These are phyloP conservation scores for Pythium folliculosum DNA, from an alignment of 352 stramenopile species.

Conservation along the genomic window DNA sequence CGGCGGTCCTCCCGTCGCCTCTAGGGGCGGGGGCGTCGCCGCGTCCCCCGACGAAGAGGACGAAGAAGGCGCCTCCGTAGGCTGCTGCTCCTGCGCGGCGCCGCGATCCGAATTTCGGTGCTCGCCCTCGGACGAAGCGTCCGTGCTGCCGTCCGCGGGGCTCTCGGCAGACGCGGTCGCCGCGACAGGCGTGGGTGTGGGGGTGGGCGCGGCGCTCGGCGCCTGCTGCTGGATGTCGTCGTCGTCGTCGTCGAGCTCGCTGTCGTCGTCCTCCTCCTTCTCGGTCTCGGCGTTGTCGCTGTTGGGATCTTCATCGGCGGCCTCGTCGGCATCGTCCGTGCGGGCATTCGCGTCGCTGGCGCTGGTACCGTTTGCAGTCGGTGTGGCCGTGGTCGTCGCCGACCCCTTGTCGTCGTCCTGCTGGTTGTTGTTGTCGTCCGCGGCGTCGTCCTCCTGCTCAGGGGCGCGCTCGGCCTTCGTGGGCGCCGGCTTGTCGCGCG, in stretches of 20 bases:
- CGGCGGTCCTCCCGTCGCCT: background rate
- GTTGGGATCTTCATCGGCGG: constrained; percentile 1
- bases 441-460: background rate
- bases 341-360: background rate
- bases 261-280: constrained; percentile 23
- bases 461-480: background rate
- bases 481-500: background rate
- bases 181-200: background rate
- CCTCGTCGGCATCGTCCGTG: background rate
- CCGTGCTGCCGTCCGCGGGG: background rate
- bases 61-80: background rate
- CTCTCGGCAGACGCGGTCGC: background rate
- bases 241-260: constrained; percentile 13
- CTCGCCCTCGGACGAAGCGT: background rate
- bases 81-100: background rate
- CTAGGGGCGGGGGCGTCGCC: background rate
- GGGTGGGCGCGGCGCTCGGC: background rate
- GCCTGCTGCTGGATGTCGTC: constrained; percentile 4
- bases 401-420: constrained; percentile 2
- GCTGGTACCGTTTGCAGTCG: background rate
- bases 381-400: background rate
- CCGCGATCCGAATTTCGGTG: background rate
- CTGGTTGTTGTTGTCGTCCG: constrained; percentile 1
- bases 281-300: constrained; percentile 27
- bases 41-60: background rate